Evolutionary conservation across 208 protist species (phyloP).

Genomic region (Crithidia brevicula): DNA sequence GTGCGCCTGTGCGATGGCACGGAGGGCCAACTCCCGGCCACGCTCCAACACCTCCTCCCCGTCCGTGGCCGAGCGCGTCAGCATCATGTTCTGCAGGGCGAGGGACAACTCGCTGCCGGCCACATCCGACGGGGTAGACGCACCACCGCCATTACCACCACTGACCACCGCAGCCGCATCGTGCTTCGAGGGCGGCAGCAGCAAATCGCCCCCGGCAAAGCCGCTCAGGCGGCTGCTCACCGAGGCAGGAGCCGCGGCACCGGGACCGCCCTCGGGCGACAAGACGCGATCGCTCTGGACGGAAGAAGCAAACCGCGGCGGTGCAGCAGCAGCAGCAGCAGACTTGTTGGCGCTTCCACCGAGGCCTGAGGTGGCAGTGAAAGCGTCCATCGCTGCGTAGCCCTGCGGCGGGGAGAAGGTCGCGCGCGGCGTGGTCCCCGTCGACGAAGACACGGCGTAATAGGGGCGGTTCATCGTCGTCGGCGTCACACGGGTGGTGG

Average conservation of each 20-base stretch:
- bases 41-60: constrained; percentile 37
- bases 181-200: constrained; percentile 16
- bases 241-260: neutral
- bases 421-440: constrained; percentile 1
- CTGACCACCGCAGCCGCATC: neutral
- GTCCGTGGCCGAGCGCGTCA: constrained; percentile 17
- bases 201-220: neutral
- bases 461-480: neutral
- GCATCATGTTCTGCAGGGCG: constrained; percentile 27
- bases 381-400: neutral
- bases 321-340: neutral
- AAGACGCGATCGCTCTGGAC: neutral
- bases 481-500: neutral
- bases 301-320: constrained; percentile 1
- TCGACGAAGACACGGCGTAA: neutral
- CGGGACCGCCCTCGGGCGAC: neutral
- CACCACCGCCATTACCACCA: neutral
- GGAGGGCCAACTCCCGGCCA: constrained; percentile 24
- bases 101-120: constrained; percentile 27
- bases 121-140: constrained; percentile 16
- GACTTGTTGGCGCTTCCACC: neutral
- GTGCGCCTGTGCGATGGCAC: constrained; percentile 28
- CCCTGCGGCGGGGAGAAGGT: constrained; percentile 8
- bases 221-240: neutral
- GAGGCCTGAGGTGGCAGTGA: neutral